Evolutionary conservation across 441 rosid genomes (phyloP).

Genomic region (Pelargonium australe): DNA sequence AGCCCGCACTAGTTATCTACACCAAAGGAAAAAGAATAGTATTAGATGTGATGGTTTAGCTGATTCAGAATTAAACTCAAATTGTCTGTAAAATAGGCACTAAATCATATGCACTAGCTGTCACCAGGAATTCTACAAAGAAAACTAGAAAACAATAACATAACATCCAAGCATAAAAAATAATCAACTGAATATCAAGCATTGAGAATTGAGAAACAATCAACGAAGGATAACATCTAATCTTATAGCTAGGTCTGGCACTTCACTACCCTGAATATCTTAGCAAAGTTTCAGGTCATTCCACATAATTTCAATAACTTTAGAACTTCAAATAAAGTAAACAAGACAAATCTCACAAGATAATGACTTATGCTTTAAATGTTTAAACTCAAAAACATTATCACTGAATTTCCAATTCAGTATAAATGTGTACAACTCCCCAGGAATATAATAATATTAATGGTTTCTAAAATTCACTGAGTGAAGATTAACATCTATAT

Average conservation of each 20-base stretch:
- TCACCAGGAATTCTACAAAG: too few relatives aligned
- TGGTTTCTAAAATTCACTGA: background rate
- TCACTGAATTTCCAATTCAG: background rate
- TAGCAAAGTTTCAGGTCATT: background rate
- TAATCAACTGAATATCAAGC: too few relatives aligned
- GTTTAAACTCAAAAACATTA: background rate
- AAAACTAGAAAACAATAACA: too few relatives aligned
- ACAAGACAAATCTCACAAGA: background rate
- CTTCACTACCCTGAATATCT: background rate
- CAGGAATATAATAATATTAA: background rate
- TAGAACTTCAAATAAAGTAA: background rate
- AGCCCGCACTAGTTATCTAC: slow-evolving; percentile 85
- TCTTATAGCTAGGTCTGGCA: too few relatives aligned
- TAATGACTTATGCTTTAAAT: background rate
- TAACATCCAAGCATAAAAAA: too few relatives aligned
- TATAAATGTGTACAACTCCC: background rate
- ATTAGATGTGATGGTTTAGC: background rate
- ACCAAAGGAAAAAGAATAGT: slow-evolving; percentile 27
- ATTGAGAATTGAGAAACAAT: too few relatives aligned
- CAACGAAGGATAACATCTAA: too few relatives aligned
- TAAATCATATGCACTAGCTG: background rate
- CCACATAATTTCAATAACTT: background rate
- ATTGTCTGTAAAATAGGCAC: background rate
- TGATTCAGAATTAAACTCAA: background rate
- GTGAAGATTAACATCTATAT: background rate